Percentiles rank a stretch among this genome's conserved stretches.
Conservation (phyloP, 2,329 filamentous ascomycete species). For the Fusarium temperatum region DNA sequence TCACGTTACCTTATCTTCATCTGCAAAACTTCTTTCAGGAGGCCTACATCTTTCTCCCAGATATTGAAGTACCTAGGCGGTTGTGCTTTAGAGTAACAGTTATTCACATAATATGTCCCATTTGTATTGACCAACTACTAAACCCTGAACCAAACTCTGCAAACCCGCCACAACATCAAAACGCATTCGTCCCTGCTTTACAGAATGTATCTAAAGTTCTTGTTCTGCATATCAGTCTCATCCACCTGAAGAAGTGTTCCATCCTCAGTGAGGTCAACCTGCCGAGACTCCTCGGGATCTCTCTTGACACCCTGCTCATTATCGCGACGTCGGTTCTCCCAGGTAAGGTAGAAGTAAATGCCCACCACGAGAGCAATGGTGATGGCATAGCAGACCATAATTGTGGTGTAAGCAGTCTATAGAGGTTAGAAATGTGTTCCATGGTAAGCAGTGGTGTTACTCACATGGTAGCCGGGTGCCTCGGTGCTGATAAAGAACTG, state of each 20-base stretch:
- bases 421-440: fast-evolving
- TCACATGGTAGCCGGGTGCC: background rate
- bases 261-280: background rate
- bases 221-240: conserved; percentile 10
- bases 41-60: fast-evolving
- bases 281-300: conserved; percentile 1
- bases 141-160: background rate
- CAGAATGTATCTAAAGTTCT: conserved; percentile 3
- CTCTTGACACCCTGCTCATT: conserved; percentile 6
- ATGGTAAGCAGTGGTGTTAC: fast-evolving
- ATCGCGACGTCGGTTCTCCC: conserved; percentile 10
- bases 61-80: fast-evolving
- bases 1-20: fast-evolving
- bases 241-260: background rate
- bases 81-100: fast-evolving
- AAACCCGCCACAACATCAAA: fast-evolving
- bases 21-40: fast-evolving
- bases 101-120: background rate
- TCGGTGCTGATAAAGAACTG: conserved; percentile 15
- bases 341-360: background rate
- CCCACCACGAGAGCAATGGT: background rate
- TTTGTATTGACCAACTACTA: background rate
- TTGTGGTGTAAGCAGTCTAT: background rate
- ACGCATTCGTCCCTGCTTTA: fast-evolving
- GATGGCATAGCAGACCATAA: background rate